Evolutionary conservation across 106 monocot species (phyloP), one percentile per base, ranked within the genome.

Genomic region (Agapanthus africanus): DNA sequence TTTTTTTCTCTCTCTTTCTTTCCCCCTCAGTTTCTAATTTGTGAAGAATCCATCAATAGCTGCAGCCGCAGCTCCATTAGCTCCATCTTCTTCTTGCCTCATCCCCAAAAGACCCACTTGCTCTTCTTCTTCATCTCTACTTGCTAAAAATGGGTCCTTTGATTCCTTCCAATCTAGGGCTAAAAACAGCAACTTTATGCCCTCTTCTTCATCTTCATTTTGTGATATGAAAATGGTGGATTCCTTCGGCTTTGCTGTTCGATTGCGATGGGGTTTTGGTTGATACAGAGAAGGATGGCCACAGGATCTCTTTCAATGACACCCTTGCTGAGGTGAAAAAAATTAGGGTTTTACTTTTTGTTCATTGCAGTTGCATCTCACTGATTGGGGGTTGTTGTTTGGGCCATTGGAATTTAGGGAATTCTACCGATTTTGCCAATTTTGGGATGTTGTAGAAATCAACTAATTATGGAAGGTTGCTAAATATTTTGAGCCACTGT

Each of bases 211-310:
- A 26, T 66, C 66, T 0, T 27, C 27, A 6, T 40, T 25, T 26
- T 26, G 18, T 23, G 1, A 16, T 66, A 21, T 40, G 66, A n/a
- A n/a, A n/a, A n/a, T n/a, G 56, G 4, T 30, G 8, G 40, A 4
- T 86, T 15, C 94, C 94, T 25, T 73, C 75, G 15, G 91, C 95
- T 8, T 81, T 95, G 71, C 81, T 95, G 30, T 95, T 95, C 67
- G 95, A 95, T 35, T 95, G 95, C 54, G 95, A 95, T 28, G 95
- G 95, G 19, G 95, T 95, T 73, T 88, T 95, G 18, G 95, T 95
- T n/a, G 95, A 95, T 71, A 95, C 95, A 0, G 95, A 95, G 81
- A 95, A 88, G 86, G 95, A 95, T 26, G 95, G 95, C 8, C 95
- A 95, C 42, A 79, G 91, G 18, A 80, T 91, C 31, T 95, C 95